Percentiles rank a stretch among this genome's conserved stretches.
phyloP scores from a whole-genome alignment of 2,329 filamentous ascomycete species.

The Penicillium corylophilum region DNA sequence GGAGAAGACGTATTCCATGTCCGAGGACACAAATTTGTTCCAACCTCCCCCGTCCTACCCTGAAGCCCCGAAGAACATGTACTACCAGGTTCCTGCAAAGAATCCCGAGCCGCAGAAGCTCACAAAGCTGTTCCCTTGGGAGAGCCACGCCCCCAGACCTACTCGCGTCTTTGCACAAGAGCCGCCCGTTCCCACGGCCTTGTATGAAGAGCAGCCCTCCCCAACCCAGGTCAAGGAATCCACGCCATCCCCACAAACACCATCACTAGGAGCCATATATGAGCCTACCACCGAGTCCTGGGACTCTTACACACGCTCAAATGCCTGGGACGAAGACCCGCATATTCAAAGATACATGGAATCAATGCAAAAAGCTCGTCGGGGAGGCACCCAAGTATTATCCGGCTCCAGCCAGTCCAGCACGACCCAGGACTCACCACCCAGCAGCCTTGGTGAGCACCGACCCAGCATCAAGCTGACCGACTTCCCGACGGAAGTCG shows the following conservation, averaged over 20 bases:
- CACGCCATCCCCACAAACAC: background rate
- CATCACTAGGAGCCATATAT: constrained; percentile 8
- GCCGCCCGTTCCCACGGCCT: constrained; percentile 15
- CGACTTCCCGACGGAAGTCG: constrained; percentile 79
- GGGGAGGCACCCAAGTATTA: constrained; percentile 48
- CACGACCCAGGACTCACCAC: constrained; percentile 3
- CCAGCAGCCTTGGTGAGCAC: constrained; percentile 24
- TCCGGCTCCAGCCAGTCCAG: constrained; percentile 18
- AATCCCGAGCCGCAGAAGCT: constrained; percentile 60
- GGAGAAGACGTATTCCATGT: constrained; percentile 77
- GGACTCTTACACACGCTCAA: constrained; percentile 71
- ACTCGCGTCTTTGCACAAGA: constrained; percentile 50
- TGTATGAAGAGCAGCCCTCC: constrained; percentile 7
- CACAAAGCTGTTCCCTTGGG: constrained; percentile 87
- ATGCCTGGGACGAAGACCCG: constrained; percentile 91
- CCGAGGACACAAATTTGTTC: constrained; percentile 70
- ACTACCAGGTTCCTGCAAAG: constrained; percentile 70
- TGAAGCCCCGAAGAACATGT: constrained; percentile 83
- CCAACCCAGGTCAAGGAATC: background rate
- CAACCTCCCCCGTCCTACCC: constrained; percentile 74
- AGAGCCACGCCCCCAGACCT: constrained; percentile 62
- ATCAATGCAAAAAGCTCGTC: constrained; percentile 65
- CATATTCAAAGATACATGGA: constrained; percentile 88
- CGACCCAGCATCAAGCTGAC: constrained; percentile 68
- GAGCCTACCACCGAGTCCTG: constrained; percentile 55